Conservation (phyloP, 495 filamentous ascomycete species). For the Pseudoneurospora amorphoporcata region DNA sequence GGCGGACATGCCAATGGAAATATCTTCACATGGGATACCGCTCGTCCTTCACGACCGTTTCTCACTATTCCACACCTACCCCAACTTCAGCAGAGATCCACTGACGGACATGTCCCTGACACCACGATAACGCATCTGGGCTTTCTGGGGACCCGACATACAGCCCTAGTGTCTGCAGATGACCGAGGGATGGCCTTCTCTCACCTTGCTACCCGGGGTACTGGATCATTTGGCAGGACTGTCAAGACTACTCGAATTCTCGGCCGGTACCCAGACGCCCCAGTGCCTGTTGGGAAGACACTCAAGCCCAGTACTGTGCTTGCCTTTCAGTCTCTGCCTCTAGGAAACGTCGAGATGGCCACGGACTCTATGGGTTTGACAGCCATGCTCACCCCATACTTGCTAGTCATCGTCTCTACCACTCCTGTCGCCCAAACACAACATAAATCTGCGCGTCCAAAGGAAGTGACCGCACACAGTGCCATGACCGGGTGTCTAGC, state of each 20-base stretch:
- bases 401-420: conserved; percentile 92
- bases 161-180: conserved; percentile 95
- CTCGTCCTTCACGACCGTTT: conserved; percentile 71
- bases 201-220: conserved; percentile 83
- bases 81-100: conserved; percentile 51
- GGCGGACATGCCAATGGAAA: conserved; percentile 80
- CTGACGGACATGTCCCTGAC: conserved; percentile 74
- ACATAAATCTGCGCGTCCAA: conserved; percentile 80
- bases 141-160: conserved; percentile 91
- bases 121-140: conserved; percentile 76
- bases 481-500: conserved; percentile 88
- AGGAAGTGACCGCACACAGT: conserved; percentile 79
- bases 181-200: conserved; percentile 96
- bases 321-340: conserved; percentile 78
- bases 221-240: conserved; percentile 71
- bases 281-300: conserved; percentile 44
- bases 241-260: conserved; percentile 87
- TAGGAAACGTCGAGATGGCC: conserved; percentile 81
- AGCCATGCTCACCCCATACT: conserved; percentile 90
- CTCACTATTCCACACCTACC: conserved; percentile 72
- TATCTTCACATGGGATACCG: conserved; percentile 96
- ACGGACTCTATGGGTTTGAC: conserved; percentile 87
- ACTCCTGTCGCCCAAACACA: conserved; percentile 94
- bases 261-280: conserved; percentile 72
- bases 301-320: conserved; percentile 93